Evolutionary conservation across 352 stramenopile genomes (phyloP).

Genomic region (Blastocystis sp.): DNA sequence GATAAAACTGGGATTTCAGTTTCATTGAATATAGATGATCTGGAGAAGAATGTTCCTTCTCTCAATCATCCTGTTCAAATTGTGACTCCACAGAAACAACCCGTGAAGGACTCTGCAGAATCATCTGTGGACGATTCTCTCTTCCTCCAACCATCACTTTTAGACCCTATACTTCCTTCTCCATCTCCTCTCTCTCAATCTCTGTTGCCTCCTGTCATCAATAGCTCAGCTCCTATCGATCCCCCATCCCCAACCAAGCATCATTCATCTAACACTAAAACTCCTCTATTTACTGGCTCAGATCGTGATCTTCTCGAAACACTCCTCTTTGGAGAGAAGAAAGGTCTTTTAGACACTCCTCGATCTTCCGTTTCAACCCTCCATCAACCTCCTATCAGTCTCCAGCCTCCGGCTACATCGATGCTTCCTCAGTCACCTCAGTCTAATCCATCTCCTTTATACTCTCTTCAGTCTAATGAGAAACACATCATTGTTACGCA

Average conservation of each 20-base stretch:
- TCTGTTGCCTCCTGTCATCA: neutral
- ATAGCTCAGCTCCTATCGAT: neutral
- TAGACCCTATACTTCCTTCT: neutral
- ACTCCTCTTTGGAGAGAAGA: neutral
- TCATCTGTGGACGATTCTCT: neutral
- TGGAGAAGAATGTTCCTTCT: slow-evolving; percentile 3
- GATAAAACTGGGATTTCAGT: neutral
- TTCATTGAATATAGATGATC: neutral
- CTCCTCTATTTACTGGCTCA: neutral
- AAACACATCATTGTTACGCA: too few species aligned
- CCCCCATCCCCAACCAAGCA: neutral
- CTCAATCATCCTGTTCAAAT: neutral
- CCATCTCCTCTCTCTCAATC: too few species aligned
- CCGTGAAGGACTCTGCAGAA: neutral
- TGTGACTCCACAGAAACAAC: too few species aligned
- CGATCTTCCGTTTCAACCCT: neutral
- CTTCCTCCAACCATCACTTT: slow-evolving; percentile 12
- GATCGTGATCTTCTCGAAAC: neutral
- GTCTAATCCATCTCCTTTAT: too few species aligned
- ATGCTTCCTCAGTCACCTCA: too few species aligned
- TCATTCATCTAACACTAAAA: neutral
- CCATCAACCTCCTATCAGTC: too few species aligned
- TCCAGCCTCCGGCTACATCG: too few species aligned
- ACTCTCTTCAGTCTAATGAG: too few species aligned
- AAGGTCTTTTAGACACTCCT: neutral